A percentile compares a stretch with the other conserved stretches of the same genome.
Conservation (phyloP, 2,329 filamentous ascomycete genomes). For the Clonostachys byssicola region DNA sequence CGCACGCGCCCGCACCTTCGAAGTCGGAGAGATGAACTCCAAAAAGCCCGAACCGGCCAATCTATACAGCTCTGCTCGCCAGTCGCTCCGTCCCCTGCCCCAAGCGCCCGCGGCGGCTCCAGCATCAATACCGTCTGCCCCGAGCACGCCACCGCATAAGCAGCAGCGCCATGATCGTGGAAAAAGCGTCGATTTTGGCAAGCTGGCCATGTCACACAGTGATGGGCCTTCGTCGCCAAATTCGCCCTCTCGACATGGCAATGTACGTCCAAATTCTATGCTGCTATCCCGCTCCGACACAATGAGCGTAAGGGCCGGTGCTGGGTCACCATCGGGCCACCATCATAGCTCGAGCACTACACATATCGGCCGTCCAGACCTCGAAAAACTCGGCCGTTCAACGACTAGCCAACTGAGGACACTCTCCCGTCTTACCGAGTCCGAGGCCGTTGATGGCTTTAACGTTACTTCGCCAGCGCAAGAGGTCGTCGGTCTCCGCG, state of each 20-base stretch:
- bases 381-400: slow-evolving; percentile 80
- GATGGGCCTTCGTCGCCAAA: slow-evolving; percentile 32
- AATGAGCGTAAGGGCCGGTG: slow-evolving; percentile 27
- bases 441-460: slow-evolving; percentile 74
- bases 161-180: slow-evolving; percentile 46
- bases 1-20: slow-evolving; percentile 45
- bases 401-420: slow-evolving; percentile 87
- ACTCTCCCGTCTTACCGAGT: slow-evolving; percentile 77
- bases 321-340: slow-evolving; percentile 19
- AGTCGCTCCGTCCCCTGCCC: slow-evolving; percentile 71
- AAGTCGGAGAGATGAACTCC: slow-evolving; percentile 34
- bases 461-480: slow-evolving; percentile 72
- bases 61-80: slow-evolving; percentile 68
- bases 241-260: slow-evolving; percentile 32
- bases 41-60: slow-evolving; percentile 48
- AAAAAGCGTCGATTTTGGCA: slow-evolving; percentile 61
- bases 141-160: slow-evolving; percentile 11
- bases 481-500: slow-evolving; percentile 84
- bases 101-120: slow-evolving; percentile 53
- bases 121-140: slow-evolving; percentile 26
- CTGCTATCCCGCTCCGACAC: slow-evolving; percentile 55
- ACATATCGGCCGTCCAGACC: slow-evolving; percentile 62
- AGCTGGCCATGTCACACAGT: slow-evolving; percentile 42
- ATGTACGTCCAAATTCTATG: slow-evolving; percentile 57
- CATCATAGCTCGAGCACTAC: slow-evolving; percentile 24